Base-by-base conservation (phyloP, 352 stramenopile species). In the Pythium plurisporium region DNA sequence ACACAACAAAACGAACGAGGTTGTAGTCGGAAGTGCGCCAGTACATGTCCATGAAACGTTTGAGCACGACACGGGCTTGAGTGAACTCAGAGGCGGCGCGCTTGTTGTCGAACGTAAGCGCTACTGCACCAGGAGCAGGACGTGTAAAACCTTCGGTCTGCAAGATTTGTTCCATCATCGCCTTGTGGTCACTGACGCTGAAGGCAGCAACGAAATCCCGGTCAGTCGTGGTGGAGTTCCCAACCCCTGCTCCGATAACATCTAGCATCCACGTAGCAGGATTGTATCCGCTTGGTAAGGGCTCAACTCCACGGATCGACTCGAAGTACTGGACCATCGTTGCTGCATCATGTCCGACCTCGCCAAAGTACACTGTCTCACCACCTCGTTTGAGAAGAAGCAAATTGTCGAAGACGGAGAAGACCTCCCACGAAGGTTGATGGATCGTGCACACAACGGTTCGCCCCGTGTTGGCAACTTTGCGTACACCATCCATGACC, bases 371-470 rank as follows among this genome's bases (percentile, higher is more conserved):
- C 15, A 87, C 73, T 0, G 62, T 77, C 40, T 85, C 67, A 3
- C 82, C 82, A 10, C 80, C 82, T 9, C 73, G 74, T 51, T 89
- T 83, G 41, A 97, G 70, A 3, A 98, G 62, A 44, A 97, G 74
- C 1, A 97, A 48, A 25, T 82, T 81, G 67, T 98, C 88, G 59
- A 97, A 96, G 12, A 90, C 77, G 19, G 85, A 78, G 25, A 97
- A 97, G 0, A 97, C 82, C 36, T 97, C 85, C 3, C 78, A 83
- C 2, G 73, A 91, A 10, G 88, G 88, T 61, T 96, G 88, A 44
- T 96, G 88, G 65, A 96, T 96, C 22, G 88, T 96, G 53, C 82
- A 87, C 27, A 91, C 67, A 51, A 96, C 80, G 37, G 86, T 96
- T 19, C 84, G 76, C 73, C 89, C 87, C 20, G 74, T 76, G 42